Percentiles rank a stretch among this genome's conserved stretches.
phyloP scores from a whole-genome alignment of 1,284 basidiomycete genomes.

The Athelia sp. region DNA sequence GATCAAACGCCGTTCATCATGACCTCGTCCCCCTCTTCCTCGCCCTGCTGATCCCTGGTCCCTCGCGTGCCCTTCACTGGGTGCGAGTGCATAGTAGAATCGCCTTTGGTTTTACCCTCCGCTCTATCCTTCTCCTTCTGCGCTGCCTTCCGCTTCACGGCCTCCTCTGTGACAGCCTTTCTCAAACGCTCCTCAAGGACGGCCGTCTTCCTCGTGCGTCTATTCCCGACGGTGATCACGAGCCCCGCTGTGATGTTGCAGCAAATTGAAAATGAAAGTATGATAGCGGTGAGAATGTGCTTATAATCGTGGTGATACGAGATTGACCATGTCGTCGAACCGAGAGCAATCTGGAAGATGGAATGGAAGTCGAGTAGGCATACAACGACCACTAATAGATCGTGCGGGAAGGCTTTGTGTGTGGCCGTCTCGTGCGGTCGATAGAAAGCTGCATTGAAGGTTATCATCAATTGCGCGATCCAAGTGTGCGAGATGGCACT shows the following conservation, averaged over 20 bases:
- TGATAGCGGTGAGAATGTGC: slow-evolving; percentile 4
- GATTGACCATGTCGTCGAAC: slow-evolving; percentile 8
- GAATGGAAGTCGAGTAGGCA: slow-evolving; percentile 9
- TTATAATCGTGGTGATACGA: slow-evolving; percentile 4
- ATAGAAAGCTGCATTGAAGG: slow-evolving; percentile 5
- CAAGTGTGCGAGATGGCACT: no score
- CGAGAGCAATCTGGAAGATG: slow-evolving; percentile 11
- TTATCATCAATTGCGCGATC: no score
- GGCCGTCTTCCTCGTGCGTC: slow-evolving; percentile 6
- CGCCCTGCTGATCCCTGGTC: no score
- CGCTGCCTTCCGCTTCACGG: slow-evolving; percentile 4
- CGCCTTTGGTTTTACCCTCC: no score
- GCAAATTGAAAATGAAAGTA: slow-evolving; percentile 4
- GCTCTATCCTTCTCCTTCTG: slow-evolving; percentile 3
- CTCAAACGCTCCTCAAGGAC: slow-evolving; percentile 6
- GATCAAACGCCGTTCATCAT: no score
- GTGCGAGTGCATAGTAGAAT: no score
- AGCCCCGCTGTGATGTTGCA: slow-evolving; percentile 9
- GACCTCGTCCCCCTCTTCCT: no score
- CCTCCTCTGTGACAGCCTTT: slow-evolving; percentile 8
- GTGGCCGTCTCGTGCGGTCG: slow-evolving; percentile 10
- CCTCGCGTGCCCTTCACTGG: no score
- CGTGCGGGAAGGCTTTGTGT: slow-evolving; percentile 6
- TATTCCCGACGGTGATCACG: slow-evolving; percentile 5
- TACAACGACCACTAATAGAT: slow-evolving; percentile 6